Percentiles rank a stretch among this genome's conserved stretches.
Conservation (phyloP, 2,329 filamentous ascomycete genomes). For the Juglanconis juglandina region DNA sequence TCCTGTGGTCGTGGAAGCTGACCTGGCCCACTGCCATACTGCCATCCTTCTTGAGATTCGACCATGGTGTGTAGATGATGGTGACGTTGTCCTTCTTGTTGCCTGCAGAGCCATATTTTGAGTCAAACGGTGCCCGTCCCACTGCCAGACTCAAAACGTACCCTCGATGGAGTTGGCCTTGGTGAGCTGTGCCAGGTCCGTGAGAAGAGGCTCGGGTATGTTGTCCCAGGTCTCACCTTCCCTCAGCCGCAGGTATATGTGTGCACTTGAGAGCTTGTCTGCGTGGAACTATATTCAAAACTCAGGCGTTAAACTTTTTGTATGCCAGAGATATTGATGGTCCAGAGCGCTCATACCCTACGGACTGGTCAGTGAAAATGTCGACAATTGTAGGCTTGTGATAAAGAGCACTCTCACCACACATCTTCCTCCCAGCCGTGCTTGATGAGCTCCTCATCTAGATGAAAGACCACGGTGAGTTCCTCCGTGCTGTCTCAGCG, state of each 20-base stretch:
- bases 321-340: neutral
- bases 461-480: constrained; percentile 2
- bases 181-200: constrained; percentile 92
- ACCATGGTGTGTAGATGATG: constrained; percentile 94
- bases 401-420: constrained; percentile 56
- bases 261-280: constrained; percentile 93
- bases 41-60: constrained; percentile 91
- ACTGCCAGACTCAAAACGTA: constrained; percentile 30
- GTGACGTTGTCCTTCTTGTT: constrained; percentile 99
- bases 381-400: no score
- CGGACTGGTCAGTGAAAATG: constrained; percentile 5
- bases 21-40: constrained; percentile 96
- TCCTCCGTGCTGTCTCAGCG: constrained; percentile 14
- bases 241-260: constrained; percentile 86
- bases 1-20: constrained; percentile 83
- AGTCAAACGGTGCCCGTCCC: neutral
- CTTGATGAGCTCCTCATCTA: constrained; percentile 95
- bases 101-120: constrained; percentile 45
- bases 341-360: constrained; percentile 29
- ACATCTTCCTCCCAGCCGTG: constrained; percentile 94
- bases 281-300: constrained; percentile 72
- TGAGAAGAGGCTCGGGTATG: constrained; percentile 70
- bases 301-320: neutral
- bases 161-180: constrained; percentile 99
- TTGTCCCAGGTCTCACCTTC: constrained; percentile 80